These are phyloP conservation scores for Xanthoceras sorbifolium DNA, from an alignment of 345 rosid species.

Conservation along the genomic window DNA sequence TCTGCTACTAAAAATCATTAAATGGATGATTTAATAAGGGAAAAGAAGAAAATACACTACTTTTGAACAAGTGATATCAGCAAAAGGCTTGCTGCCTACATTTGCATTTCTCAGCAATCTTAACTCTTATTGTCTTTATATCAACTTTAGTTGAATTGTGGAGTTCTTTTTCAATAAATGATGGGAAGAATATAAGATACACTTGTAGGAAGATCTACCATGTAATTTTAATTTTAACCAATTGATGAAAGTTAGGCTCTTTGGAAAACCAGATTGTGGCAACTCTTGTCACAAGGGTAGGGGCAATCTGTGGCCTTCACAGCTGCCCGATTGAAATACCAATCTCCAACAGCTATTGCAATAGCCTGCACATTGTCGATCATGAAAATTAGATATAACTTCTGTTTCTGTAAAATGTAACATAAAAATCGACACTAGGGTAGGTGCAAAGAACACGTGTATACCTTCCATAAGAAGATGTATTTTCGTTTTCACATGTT, in stretches of 20 bases:
- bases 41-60: not conserved
- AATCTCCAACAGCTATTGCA: constrained; percentile 90
- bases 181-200: constrained; percentile 9
- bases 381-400: not conserved
- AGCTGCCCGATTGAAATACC: constrained; percentile 78
- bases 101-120: constrained; percentile 28
- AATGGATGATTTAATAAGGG: not conserved
- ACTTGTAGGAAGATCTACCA: not conserved
- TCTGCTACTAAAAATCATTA: not conserved
- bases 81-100: constrained; percentile 23
- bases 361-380: constrained; percentile 56
- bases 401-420: not conserved
- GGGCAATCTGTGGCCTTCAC: constrained; percentile 79
- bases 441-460: no score
- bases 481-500: no score
- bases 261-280: constrained; percentile 89
- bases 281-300: constrained; percentile 84
- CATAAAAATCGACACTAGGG: not conserved
- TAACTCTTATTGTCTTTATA: constrained; percentile 30
- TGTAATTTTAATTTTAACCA: not conserved
- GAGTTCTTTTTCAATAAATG: constrained; percentile 12
- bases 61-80: not conserved
- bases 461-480: no score
- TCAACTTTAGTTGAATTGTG: constrained; percentile 22
- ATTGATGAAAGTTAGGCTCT: constrained; percentile 25